These are phyloP conservation scores for Botrytis fragariae DNA, from an alignment of 2,329 filamentous ascomycete species.

Conservation along the genomic window DNA sequence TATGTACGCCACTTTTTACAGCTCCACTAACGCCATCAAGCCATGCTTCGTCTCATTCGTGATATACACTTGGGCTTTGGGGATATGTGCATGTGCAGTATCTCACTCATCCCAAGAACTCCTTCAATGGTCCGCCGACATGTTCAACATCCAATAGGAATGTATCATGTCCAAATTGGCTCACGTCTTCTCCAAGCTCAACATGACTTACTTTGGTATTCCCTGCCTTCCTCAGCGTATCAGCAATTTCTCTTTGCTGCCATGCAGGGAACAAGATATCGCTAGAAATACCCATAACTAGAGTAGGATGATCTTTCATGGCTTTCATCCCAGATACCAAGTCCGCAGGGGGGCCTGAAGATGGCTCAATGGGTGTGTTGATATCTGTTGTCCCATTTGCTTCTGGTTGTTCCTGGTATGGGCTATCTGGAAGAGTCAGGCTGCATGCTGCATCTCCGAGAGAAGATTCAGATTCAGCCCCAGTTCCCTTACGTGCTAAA, in stretches of 20 bases:
- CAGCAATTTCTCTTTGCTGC: slow-evolving; percentile 94
- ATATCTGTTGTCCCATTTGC: slow-evolving; percentile 42
- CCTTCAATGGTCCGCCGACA: slow-evolving; percentile 78
- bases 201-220: slow-evolving; percentile 82
- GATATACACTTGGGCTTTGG: neutral
- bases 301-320: slow-evolving; percentile 72
- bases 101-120: slow-evolving; percentile 61
- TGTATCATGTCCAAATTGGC: slow-evolving; percentile 93
- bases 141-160: slow-evolving; percentile 91
- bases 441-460: slow-evolving; percentile 57
- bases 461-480: slow-evolving; percentile 33
- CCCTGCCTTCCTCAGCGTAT: slow-evolving; percentile 72
- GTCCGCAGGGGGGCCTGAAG: slow-evolving; percentile 68
- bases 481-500: slow-evolving; percentile 53
- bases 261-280: slow-evolving; percentile 97
- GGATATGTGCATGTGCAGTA: neutral
- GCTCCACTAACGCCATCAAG: slow-evolving; percentile 15
- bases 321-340: slow-evolving; percentile 71
- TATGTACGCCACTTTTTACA: slow-evolving; percentile 18
- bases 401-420: slow-evolving; percentile 79
- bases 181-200: slow-evolving; percentile 91
- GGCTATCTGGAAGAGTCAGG: slow-evolving; percentile 75
- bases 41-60: slow-evolving; percentile 13
- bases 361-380: slow-evolving; percentile 37
- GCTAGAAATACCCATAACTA: slow-evolving; percentile 91